Evolutionary conservation across 176 grass and related monocot species (phyloP), one percentile per base, ranked within the genome.

Genomic region (Ensete glaucum): DNA sequence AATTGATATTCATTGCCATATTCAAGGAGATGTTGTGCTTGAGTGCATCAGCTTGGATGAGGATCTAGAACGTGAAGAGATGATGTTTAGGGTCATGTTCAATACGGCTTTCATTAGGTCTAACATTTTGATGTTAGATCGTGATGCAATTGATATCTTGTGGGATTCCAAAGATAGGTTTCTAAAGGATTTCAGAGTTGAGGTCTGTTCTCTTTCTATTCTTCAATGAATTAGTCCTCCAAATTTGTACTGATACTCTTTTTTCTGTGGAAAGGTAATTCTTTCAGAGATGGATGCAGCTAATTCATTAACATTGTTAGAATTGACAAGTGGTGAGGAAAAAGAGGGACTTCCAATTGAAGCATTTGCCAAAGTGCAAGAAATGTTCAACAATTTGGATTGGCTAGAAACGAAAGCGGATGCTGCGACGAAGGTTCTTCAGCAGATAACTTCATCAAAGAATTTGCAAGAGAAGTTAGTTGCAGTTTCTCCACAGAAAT

Each of bases 1-100:
- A 81, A 94, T 98, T 25, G 95, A 98, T 62, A 91, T 98, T 65
- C 83, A 92, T 59, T 98, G 95, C 69, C 95, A 98, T 73, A 93
- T 98, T 81, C 95, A 98, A 93, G 90, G 95, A 51, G 95, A 98
- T 82, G 85, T 93, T 80, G 84, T 98, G 19, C 86, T 98, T 48
- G 90, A 98, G 77, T 98, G 95, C 88, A 98, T 98, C 83, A 85
- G 80, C 80, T 73, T 89, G 79, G 95, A 98, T 71, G 88, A 75
- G 12, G 86, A 86, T 62, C 80, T 91, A 54, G 84, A 87, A 59
- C 84, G 54, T n/a, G 95, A 98, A 82, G 84, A 89, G 76, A 98
- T 98, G 88, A 98, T 98, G 86, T 98, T 98, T 34, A 84, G 95
- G 72, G 88, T 98, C 26, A 94, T 98, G 95, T 98, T 98, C 84